Conservation (phyloP, 768 basidiomycete species). For the Piloderma croceum region DNA sequence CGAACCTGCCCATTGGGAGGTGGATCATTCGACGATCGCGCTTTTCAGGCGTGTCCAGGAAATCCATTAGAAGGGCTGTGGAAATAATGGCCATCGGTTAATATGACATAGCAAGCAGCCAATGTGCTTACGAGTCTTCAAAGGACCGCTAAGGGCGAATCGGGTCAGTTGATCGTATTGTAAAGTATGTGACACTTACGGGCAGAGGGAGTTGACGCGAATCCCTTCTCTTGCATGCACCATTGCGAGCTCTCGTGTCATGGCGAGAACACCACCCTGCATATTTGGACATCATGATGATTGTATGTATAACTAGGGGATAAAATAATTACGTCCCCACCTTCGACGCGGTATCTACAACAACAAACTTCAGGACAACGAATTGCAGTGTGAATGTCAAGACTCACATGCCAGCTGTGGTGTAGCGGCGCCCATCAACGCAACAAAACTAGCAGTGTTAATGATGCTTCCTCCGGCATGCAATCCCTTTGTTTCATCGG, state of each 20-base stretch:
- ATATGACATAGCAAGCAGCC: constrained; percentile 2
- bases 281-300: too few relatives aligned
- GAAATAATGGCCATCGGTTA: background rate
- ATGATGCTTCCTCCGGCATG: constrained; percentile 87
- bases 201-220: constrained; percentile 92
- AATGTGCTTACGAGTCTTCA: constrained; percentile 76
- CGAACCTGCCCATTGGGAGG: constrained; percentile 95
- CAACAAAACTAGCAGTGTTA: constrained; percentile 97
- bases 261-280: constrained; percentile 93
- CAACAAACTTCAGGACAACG: constrained; percentile 2
- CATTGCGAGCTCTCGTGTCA: constrained; percentile 97
- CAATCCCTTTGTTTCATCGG: constrained; percentile 75
- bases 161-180: constrained; percentile 3
- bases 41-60: constrained; percentile 94
- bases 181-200: constrained; percentile 47
- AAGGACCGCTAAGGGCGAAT: constrained; percentile 75
- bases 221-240: constrained; percentile 98
- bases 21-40: constrained; percentile 84
- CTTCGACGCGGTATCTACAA: constrained; percentile 89
- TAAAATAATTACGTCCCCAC: constrained; percentile 29
- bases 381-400: constrained; percentile 6
- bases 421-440: constrained; percentile 91
- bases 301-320: constrained; percentile 2
- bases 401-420: constrained; percentile 95
- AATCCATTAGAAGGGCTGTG: constrained; percentile 95